Evolutionary conservation across 345 rosid genomes (phyloP), one percentile per base, ranked within the genome.

Genomic region (Eucalyptus sp.): DNA sequence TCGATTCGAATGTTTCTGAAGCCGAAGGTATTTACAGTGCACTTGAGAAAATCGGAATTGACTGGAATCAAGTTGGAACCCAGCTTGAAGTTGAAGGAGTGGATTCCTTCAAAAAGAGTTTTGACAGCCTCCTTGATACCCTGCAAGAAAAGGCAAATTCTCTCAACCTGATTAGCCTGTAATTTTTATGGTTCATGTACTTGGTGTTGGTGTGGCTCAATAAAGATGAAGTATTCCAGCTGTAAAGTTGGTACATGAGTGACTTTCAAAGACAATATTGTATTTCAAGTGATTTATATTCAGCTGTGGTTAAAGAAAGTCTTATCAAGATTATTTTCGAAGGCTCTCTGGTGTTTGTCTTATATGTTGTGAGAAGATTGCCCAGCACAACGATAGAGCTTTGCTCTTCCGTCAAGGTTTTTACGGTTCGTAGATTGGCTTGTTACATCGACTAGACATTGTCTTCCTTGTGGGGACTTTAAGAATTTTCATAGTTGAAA

Each of bases 1-100:
- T 98, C n/a, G 99, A 98, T 88, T 90, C 96, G 1, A 95, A 95
- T 62, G 94, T 96, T 18, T 96, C 99, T 1, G 99, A 98, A 90
- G 99, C 99, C 3, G 98, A 97, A 95, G 99, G 98, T n/a, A 91
- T 96, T 29, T 98, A 98, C 95, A 96, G 95, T 49, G 98, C 99
- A 29, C 94, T 98, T 12, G 99, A 97, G 97, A 97, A 98, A 95
- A 68, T 97, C 94, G 99, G 99, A 81, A 95, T 97, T 33, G 97
- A 97, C 89, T 98, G 99, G 99, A 91, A 60, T 89, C 89, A 91
- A 4, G 99, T 98, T 22, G 99, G 99, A 31, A 89, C 88, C 85
- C 99, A 97, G 90, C 96, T 98, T 7, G 99, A 98, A 90, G 88
- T 93, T 5, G 99, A 98, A 94, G 99, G 99, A 46, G 99, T 98